Conservation (phyloP, 2,329 filamentous ascomycete genomes). For the Fusarium sp. region DNA sequence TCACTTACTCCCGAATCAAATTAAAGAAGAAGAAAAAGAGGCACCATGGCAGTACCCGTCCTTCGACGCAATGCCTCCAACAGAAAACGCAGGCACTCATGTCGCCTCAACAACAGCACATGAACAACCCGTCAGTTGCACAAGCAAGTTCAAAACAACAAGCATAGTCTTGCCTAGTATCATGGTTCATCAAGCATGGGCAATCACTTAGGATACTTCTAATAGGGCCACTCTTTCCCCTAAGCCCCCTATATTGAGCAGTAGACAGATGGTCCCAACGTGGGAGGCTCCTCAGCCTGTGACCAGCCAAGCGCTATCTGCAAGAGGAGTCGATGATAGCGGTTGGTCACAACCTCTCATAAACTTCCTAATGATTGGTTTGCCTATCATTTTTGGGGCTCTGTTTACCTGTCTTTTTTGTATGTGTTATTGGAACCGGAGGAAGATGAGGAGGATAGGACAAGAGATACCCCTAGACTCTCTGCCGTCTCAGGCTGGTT, state of each 20-base stretch:
- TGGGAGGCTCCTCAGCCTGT: not conserved
- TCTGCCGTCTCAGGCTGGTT: no score
- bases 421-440: conserved; percentile 2
- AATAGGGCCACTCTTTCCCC: not conserved
- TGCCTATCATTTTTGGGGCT: not conserved
- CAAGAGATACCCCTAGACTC: not conserved
- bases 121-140: not conserved
- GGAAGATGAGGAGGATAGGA: not conserved
- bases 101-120: not conserved
- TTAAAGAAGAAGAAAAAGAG: not conserved
- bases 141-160: not conserved
- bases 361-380: not conserved
- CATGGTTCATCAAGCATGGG: conserved; percentile 1
- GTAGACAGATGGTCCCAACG: not conserved
- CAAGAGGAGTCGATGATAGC: not conserved
- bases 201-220: conserved; percentile 1
- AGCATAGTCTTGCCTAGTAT: not conserved
- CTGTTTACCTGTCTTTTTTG: not conserved
- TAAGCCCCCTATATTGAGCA: not conserved
- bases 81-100: not conserved
- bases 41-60: not conserved
- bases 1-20: not conserved
- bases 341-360: not conserved
- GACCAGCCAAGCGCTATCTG: not conserved
- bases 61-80: not conserved